Evolutionary conservation across 1,284 basidiomycete genomes (phyloP).

Genomic region (Puccinia brachypodii): DNA sequence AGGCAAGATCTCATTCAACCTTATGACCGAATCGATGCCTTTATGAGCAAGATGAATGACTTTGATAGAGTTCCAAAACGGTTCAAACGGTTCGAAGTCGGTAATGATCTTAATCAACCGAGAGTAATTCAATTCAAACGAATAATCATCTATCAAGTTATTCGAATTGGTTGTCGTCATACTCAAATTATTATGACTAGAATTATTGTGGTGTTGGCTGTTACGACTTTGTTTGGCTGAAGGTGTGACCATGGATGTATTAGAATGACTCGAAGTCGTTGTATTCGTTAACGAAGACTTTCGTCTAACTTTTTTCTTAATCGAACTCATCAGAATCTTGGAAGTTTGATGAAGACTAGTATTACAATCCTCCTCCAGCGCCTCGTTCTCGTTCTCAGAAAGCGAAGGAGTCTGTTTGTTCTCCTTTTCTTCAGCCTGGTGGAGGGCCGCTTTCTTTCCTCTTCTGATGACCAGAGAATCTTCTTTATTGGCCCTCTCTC

Average conservation of each 20-base stretch:
- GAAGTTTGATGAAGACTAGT: constrained; percentile 29
- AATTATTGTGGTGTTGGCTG: not conserved
- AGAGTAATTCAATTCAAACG: constrained; percentile 88
- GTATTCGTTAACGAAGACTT: constrained; percentile 20
- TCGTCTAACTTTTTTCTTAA: constrained; percentile 29
- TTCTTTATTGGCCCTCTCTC: not conserved
- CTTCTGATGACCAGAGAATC: constrained; percentile 19
- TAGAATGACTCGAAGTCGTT: constrained; percentile 5
- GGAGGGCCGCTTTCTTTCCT: not conserved
- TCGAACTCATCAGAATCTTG: constrained; percentile 20
- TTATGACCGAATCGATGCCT: constrained; percentile 80
- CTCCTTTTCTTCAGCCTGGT: constrained; percentile 3
- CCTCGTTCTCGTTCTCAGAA: constrained; percentile 23
- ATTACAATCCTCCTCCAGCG: no score
- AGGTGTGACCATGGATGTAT: constrained; percentile 11
- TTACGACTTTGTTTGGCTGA: not conserved
- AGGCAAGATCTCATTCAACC: constrained; percentile 91
- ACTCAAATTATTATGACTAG: not conserved
- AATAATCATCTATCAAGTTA: constrained; percentile 67
- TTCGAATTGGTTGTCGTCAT: constrained; percentile 24
- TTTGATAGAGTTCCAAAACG: constrained; percentile 82
- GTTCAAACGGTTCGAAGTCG: constrained; percentile 90
- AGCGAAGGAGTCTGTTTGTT: not conserved
- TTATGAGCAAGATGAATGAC: constrained; percentile 76
- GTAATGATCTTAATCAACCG: constrained; percentile 87